A percentile compares a stretch with the other conserved stretches of the same genome.
Evolutionary conservation across 768 basidiomycete species (phyloP).

Genomic region (Saitozyma podzolica): DNA sequence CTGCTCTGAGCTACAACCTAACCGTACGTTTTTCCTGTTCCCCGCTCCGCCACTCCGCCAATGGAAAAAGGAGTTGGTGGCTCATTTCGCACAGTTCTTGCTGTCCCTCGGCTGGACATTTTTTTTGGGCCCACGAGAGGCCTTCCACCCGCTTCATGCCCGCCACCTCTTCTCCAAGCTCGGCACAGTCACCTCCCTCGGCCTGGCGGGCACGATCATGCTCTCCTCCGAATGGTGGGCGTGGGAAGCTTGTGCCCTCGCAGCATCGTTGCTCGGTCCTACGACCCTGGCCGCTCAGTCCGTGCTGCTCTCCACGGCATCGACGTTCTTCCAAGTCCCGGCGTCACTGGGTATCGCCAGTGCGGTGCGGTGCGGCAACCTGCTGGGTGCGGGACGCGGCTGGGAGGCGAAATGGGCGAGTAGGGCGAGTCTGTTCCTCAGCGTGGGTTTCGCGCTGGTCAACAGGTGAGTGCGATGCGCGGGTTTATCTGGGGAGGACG

Average conservation of each 20-base stretch:
- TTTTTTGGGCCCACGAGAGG: slow-evolving; percentile 60
- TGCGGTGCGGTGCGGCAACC: slow-evolving; percentile 82
- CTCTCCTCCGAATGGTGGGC: slow-evolving; percentile 91
- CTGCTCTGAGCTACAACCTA: slow-evolving; percentile 85
- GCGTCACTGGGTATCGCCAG: slow-evolving; percentile 78
- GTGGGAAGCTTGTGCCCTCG: slow-evolving; percentile 67
- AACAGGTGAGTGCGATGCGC: slow-evolving; percentile 57
- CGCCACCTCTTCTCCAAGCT: slow-evolving; percentile 71
- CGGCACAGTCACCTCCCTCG: slow-evolving; percentile 56
- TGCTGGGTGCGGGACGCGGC: slow-evolving; percentile 77
- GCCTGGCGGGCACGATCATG: slow-evolving; percentile 66
- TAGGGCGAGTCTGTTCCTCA: slow-evolving; percentile 66
- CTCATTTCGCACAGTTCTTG: slow-evolving; percentile 41
- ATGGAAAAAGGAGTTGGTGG: slow-evolving; percentile 58
- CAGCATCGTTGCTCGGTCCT: slow-evolving; percentile 65
- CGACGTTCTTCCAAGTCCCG: slow-evolving; percentile 74
- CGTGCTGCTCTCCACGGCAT: slow-evolving; percentile 59
- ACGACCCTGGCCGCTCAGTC: slow-evolving; percentile 83
- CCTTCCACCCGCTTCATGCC: slow-evolving; percentile 75
- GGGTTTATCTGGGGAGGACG: background rate
- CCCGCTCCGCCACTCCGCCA: background rate
- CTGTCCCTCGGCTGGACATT: slow-evolving; percentile 49
- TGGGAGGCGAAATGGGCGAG: slow-evolving; percentile 71
- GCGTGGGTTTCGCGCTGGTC: slow-evolving; percentile 64
- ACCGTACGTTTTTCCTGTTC: slow-evolving; percentile 54